Base-by-base conservation (phyloP, 2,329 filamentous ascomycete species). In the Pestalotiopsis sp. region DNA sequence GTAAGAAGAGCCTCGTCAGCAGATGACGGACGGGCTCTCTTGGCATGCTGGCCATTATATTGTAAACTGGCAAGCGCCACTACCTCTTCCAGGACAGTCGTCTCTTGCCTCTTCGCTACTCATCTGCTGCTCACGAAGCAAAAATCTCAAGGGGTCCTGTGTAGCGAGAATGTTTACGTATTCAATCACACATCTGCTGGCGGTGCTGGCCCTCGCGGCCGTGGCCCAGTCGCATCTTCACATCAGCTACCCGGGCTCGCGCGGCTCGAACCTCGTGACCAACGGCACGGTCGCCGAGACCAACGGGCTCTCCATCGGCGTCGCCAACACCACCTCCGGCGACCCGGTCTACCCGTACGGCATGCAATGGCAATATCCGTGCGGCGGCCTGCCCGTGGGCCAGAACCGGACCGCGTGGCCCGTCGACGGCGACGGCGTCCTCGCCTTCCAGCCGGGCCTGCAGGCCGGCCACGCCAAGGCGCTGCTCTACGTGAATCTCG, bases 351-450 rank as follows among this genome's bases (percentile, higher is more conserved):
- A 85, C 72, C 89, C 90, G 0, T 91, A 88, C 73, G 90, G 90
- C 74, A 90, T 90, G 87, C 86, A 92, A 79, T 92, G 89, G 89
- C 86, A 87, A 75, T 92, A 91, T 81, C 90, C 90, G 75, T 92
- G 90, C 75, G 91, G 91, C 68, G 91, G 91, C 60, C 89, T 93
- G 83, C 85, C 87, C 57, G 85, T 84, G n/a, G 88, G 90, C 0
- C 82, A 78, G 45, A 93, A 93, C 79, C 88, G 92, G 66, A 93
- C 91, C 2, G 86, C 88, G 78, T 93, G 91, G 91, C 91, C 91
- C 7, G 76, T 91, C 64, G 82, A 78, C 60, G 91, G 91, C 65
- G 11, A 9, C 36, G 91, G 92, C 57, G 90, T 90, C 6, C 75
- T 94, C 66, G 85, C 90, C 17, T 77, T 93, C 65, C 91, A 93